Base-by-base conservation (phyloP, 805 yeast genomes). In the Candida yuanshanica region DNA sequence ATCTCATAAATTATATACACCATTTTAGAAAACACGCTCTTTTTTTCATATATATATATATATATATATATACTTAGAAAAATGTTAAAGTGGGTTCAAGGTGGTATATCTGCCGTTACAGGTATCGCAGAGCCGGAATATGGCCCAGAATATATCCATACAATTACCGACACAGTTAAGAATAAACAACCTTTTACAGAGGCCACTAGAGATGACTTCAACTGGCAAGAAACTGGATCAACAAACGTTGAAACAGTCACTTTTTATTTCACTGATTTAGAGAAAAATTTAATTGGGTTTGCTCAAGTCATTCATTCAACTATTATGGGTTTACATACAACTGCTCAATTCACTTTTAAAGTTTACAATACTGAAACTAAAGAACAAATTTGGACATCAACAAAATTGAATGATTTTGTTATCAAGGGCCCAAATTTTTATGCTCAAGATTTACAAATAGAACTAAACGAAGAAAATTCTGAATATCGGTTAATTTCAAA, bases 101-200 rank as follows among this genome's bases (percentile, higher is more conserved):
- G 88, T 47, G 76, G 89, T 51, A 71, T 85, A 40, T 86, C 97
- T n/a, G 93, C 95, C 6, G 93, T 89, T 35, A 91, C 97, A 6
- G 99, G 99, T 41, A 78, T 95, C 11, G 96, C 96, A 2, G 99
- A 93, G 63, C 99, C 99, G 20, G 95, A 84, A 59, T 93, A 93
- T 56, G 99, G 99, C 39, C 75, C 83, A 32, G 96, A 83, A 38
- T 95, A 95, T 32, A 86, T 93, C 51, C 91, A 83, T 56, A 77
- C 97, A n/a, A 79, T 90, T 43, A 76, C 84, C 33, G 76, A 75
- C 27, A 60, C 77, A 35, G 77, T 82, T 35, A 68, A 66, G 33
- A 75, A 68, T 24, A 70, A 72, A 31, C 78, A 80, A 50, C 75
- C 85, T 1, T 85, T 67, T 54, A 70, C 80, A 22, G 71, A 66